Evolutionary conservation across 2,329 filamentous ascomycete species (phyloP).

Genomic region (Epicoccum sorghinum): DNA sequence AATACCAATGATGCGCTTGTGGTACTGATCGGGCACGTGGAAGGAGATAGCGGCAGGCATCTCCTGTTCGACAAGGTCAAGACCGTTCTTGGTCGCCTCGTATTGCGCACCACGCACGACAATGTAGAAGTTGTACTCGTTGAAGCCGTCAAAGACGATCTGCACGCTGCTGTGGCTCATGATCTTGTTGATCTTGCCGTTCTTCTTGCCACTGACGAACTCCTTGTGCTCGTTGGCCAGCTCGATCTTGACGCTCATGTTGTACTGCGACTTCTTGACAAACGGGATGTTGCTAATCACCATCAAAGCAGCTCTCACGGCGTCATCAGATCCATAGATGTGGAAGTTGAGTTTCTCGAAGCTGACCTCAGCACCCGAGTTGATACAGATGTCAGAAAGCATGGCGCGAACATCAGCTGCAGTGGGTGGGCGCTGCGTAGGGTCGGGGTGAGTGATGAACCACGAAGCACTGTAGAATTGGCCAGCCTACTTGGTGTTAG

Average conservation of each 20-base stretch:
- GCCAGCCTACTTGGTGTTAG: conserved; percentile 67
- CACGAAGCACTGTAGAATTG: conserved; percentile 98
- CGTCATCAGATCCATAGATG: conserved; percentile 93
- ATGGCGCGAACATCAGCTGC: conserved; percentile 81
- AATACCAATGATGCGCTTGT: conserved; percentile 99
- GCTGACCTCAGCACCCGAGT: conserved; percentile 91
- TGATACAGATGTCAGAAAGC: conserved; percentile 93
- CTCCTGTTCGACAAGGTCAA: conserved; percentile 94
- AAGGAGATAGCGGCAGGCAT: conserved; percentile 99
- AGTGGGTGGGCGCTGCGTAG: conserved; percentile 65
- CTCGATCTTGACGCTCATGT: conserved; percentile 97
- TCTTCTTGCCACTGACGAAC: conserved; percentile 99
- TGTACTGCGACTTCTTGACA: conserved; percentile 83
- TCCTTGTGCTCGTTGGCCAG: conserved; percentile 99
- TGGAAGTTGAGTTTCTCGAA: conserved; percentile 95
- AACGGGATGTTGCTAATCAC: conserved; percentile 93
- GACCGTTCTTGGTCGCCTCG: conserved; percentile 90
- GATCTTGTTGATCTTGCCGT: conserved; percentile 99
- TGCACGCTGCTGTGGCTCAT: conserved; percentile 99
- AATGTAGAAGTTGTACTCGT: conserved; percentile 99
- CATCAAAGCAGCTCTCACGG: conserved; percentile 92
- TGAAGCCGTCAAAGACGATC: conserved; percentile 98
- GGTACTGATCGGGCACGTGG: conserved; percentile 98
- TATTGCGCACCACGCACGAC: conserved; percentile 93
- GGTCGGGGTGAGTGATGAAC: conserved; percentile 84